A percentile compares a stretch with the other conserved stretches of the same genome.
Evolutionary conservation across 192 early-diverging fungal species (phyloP).

Genomic region (Rhizoclosmatium sp.): DNA sequence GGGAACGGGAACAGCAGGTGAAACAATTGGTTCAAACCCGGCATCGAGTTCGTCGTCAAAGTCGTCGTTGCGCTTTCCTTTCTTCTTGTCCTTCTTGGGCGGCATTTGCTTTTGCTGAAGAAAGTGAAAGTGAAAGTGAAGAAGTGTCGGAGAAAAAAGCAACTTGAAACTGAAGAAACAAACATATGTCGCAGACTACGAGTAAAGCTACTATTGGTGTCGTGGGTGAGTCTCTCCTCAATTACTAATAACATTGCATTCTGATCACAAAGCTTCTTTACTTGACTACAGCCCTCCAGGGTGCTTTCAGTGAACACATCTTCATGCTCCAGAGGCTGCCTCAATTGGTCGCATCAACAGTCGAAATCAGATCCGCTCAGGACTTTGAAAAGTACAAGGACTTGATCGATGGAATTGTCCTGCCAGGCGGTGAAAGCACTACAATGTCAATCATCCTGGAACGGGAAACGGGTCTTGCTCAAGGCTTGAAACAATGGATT

Average conservation of each 20-base stretch:
- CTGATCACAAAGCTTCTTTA: not conserved
- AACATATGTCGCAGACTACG: not conserved
- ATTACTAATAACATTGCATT: not conserved
- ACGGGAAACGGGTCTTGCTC: slow-evolving; percentile 75
- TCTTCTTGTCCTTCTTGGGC: slow-evolving; percentile 30
- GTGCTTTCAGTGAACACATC: slow-evolving; percentile 94
- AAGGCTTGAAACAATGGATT: slow-evolving; percentile 82
- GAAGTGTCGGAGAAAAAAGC: slow-evolving; percentile 13
- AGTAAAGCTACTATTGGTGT: slow-evolving; percentile 15
- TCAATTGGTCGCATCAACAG: slow-evolving; percentile 56
- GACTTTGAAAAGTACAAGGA: slow-evolving; percentile 62
- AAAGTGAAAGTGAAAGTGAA: not conserved
- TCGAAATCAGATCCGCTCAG: slow-evolving; percentile 73
- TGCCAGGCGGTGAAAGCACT: slow-evolving; percentile 96
- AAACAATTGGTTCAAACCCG: slow-evolving; percentile 34
- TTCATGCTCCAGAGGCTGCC: slow-evolving; percentile 78
- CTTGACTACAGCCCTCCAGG: slow-evolving; percentile 78
- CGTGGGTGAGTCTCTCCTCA: slow-evolving; percentile 8
- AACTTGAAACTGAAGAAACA: not conserved
- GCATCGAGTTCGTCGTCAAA: slow-evolving; percentile 57
- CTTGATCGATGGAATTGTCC: slow-evolving; percentile 83
- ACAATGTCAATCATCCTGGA: slow-evolving; percentile 94
- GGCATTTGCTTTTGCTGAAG: slow-evolving; percentile 22
- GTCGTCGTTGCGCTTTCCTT: slow-evolving; percentile 41
- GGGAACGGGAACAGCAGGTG: slow-evolving; percentile 34